Conservation (phyloP, 1,139 yeast species). For the Geotrichum aggregatum region DNA sequence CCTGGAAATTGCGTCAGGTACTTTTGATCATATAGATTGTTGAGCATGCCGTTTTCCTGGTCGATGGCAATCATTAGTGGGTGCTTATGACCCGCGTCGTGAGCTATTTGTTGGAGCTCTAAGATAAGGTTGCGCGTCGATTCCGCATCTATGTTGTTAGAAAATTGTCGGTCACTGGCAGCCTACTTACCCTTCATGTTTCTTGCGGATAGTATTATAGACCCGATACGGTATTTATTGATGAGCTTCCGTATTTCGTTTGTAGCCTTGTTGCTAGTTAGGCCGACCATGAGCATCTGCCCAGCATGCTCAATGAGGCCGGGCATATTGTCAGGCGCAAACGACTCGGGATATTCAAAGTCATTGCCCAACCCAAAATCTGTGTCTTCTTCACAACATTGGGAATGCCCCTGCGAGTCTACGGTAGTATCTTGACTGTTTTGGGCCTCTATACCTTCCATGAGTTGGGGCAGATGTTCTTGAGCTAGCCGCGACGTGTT, state of each 20-base stretch:
- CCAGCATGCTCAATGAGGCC: conserved; percentile 41
- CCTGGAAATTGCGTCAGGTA: conserved; percentile 59
- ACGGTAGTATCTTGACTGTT: conserved; percentile 9
- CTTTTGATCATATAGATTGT: conserved; percentile 53
- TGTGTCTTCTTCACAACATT: neutral
- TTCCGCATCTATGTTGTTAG: conserved; percentile 40
- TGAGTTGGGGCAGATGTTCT: neutral
- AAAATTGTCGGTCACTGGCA: neutral
- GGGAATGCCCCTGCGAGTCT: neutral
- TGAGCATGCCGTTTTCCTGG: conserved; percentile 51
- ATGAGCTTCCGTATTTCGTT: conserved; percentile 56
- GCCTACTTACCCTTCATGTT: conserved; percentile 40
- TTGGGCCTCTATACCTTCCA: neutral
- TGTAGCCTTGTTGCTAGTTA: conserved; percentile 55
- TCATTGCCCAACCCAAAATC: neutral
- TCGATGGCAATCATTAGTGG: conserved; percentile 49
- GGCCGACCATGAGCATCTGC: conserved; percentile 60
- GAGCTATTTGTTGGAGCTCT: conserved; percentile 56
- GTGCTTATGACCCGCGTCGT: conserved; percentile 48
- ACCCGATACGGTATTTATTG: conserved; percentile 51
- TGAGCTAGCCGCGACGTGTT: neutral
- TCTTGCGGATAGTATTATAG: conserved; percentile 55
- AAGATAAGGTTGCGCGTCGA: conserved; percentile 51
- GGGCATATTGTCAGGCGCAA: conserved; percentile 20
- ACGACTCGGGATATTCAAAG: conserved; percentile 11